Evolutionary conservation across 2,329 filamentous ascomycete genomes (phyloP).

Genomic region (Furcasterigmium sp.): DNA sequence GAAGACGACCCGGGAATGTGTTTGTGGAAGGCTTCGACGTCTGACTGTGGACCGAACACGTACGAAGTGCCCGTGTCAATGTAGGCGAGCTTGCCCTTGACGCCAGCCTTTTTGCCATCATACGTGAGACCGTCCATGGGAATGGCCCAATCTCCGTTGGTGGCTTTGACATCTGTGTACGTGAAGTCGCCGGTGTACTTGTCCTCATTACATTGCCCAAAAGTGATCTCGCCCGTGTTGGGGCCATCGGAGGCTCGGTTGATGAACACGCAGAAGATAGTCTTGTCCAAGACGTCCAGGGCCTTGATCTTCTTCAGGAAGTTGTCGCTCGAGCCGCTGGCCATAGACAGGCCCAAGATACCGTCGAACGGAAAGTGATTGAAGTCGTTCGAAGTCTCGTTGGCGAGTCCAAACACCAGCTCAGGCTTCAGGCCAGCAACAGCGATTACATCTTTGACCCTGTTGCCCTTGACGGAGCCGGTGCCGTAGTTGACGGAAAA

Average conservation of each 20-base stretch:
- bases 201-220: constrained; percentile 63
- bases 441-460: constrained; percentile 61
- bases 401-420: constrained; percentile 69
- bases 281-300: constrained; percentile 51
- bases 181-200: constrained; percentile 64
- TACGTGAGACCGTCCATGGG: constrained; percentile 60
- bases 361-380: constrained; percentile 78
- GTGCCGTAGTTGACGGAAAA: constrained; percentile 74
- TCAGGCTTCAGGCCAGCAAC: constrained; percentile 60
- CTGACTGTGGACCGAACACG: constrained; percentile 63
- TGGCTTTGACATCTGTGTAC: constrained; percentile 53
- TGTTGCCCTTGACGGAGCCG: constrained; percentile 62
- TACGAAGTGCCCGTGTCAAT: constrained; percentile 84
- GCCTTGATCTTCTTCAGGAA: constrained; percentile 60
- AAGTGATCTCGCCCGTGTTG: constrained; percentile 71
- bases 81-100: constrained; percentile 57
- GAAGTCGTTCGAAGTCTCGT: constrained; percentile 69
- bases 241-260: constrained; percentile 59
- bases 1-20: constrained; percentile 57
- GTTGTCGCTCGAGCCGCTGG: constrained; percentile 53
- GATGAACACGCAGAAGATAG: constrained; percentile 67
- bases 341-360: constrained; percentile 72
- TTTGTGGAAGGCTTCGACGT: constrained; percentile 60
- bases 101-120: constrained; percentile 51
- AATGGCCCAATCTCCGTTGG: constrained; percentile 66